Evolutionary conservation across 176 grass and related monocot species (phyloP).

Genomic region (Bonia amplexicaulis): DNA sequence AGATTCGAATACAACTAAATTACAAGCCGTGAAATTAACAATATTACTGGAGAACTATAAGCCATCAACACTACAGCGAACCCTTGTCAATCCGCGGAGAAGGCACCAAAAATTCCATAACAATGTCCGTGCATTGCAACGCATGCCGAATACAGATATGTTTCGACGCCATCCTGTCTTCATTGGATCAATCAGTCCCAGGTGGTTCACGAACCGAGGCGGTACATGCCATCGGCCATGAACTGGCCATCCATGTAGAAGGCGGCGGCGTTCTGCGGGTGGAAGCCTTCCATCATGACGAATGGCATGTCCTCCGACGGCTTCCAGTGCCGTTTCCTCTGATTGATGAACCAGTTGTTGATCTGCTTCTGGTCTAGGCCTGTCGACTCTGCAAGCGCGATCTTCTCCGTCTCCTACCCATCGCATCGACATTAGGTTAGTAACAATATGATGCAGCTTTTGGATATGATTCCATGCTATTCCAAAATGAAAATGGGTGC

Average conservation of each 20-base stretch:
- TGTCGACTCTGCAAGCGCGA: conserved; percentile 48
- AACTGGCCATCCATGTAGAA: conserved; percentile 54
- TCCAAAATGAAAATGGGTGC: background rate
- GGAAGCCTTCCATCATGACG: conserved; percentile 69
- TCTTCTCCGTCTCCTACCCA: conserved; percentile 61
- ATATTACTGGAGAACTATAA: conserved; percentile 50
- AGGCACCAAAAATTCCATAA: conserved; percentile 36
- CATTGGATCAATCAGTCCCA: background rate
- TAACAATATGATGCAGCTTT: background rate
- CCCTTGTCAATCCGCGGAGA: conserved; percentile 19
- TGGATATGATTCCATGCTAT: background rate
- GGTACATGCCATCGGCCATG: conserved; percentile 60
- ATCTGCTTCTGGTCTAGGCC: conserved; percentile 85
- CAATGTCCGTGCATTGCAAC: conserved; percentile 40
- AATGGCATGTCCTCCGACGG: conserved; percentile 63
- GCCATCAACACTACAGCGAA: conserved; percentile 24
- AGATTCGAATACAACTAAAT: conserved; percentile 26
- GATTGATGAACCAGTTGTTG: conserved; percentile 88
- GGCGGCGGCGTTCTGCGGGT: conserved; percentile 43
- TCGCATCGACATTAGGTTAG: background rate
- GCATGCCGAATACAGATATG: conserved; percentile 12
- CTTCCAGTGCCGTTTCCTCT: conserved; percentile 80
- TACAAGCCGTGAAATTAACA: conserved; percentile 39
- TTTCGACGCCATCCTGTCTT: background rate
- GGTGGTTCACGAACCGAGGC: conserved; percentile 43